Percentiles rank a stretch among this genome's conserved stretches.
phyloP scores from a whole-genome alignment of 441 rosid genomes.

The Bocquillonia castaneifolia region DNA sequence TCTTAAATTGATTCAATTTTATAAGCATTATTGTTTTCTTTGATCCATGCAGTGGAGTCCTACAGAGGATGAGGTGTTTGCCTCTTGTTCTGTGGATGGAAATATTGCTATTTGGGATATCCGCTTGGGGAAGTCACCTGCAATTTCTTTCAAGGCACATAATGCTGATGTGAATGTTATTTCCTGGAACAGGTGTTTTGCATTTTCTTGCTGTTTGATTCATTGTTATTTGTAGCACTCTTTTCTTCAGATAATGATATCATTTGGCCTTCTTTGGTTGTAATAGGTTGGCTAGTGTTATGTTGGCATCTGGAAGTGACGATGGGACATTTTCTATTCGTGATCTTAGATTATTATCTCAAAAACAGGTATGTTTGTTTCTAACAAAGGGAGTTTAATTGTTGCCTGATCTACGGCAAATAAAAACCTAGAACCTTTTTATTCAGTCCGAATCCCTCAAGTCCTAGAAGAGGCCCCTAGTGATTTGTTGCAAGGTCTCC shows the following conservation, averaged over 20 bases:
- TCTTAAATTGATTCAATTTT: constrained; percentile 5
- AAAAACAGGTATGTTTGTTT: constrained; percentile 18
- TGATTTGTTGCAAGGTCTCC: not conserved
- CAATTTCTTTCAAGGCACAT: constrained; percentile 71
- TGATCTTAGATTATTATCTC: constrained; percentile 64
- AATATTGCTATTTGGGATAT: constrained; percentile 83
- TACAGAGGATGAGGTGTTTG: constrained; percentile 68
- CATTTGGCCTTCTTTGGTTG: constrained; percentile 20
- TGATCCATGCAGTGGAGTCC: constrained; percentile 80
- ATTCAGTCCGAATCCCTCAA: not conserved
- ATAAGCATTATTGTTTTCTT: constrained; percentile 13
- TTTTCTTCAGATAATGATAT: constrained; percentile 13
- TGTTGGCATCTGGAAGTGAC: constrained; percentile 96
- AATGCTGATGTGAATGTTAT: constrained; percentile 89
- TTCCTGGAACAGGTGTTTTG: constrained; percentile 87
- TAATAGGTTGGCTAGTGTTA: constrained; percentile 76
- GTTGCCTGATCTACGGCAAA: not conserved
- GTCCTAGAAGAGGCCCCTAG: not conserved
- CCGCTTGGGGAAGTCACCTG: constrained; percentile 62
- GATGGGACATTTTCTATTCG: constrained; percentile 89
- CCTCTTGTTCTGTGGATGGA: constrained; percentile 83
- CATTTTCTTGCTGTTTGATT: not conserved
- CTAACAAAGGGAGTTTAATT: too few relatives aligned
- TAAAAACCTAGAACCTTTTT: not conserved
- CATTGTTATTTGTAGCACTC: not conserved